Conservation (phyloP, 176 grass and related monocot genomes). For the Carex pumila region DNA sequence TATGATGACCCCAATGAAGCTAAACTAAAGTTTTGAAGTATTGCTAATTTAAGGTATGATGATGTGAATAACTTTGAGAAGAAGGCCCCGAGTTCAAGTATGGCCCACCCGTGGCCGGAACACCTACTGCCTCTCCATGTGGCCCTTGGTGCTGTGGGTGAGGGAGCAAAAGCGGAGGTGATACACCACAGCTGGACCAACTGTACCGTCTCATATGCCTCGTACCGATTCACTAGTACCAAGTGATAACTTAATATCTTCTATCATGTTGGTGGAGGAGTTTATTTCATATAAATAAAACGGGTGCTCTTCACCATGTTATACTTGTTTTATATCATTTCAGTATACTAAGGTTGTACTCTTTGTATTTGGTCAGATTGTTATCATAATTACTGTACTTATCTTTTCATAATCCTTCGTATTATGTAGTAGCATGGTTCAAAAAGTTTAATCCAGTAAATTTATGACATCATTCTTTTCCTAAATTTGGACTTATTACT, state of each 20-base stretch:
- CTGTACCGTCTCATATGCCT: slow-evolving; percentile 46
- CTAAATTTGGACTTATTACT: no score
- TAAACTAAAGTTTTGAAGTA: no score
- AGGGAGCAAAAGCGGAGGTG: slow-evolving; percentile 38
- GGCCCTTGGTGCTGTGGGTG: slow-evolving; percentile 70
- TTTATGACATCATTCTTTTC: no score
- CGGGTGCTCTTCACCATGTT: background rate
- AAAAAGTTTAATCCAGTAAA: no score
- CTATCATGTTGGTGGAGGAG: background rate
- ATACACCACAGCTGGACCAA: slow-evolving; percentile 75
- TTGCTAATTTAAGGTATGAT: slow-evolving; percentile 38
- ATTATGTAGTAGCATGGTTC: no score
- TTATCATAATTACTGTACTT: background rate
- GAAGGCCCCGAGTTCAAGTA: slow-evolving; percentile 48
- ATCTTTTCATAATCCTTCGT: background rate
- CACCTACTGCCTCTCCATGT: slow-evolving; percentile 84
- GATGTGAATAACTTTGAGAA: slow-evolving; percentile 56
- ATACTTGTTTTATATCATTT: background rate
- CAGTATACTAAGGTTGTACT: background rate
- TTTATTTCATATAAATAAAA: no score
- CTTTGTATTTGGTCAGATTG: background rate
- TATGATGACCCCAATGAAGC: background rate
- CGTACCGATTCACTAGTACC: slow-evolving; percentile 36
- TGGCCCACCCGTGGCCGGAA: slow-evolving; percentile 58
- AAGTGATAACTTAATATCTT: slow-evolving; percentile 22